phyloP scores from a whole-genome alignment of 1,284 basidiomycete genomes.

The Ceratobasidium theobromae region DNA sequence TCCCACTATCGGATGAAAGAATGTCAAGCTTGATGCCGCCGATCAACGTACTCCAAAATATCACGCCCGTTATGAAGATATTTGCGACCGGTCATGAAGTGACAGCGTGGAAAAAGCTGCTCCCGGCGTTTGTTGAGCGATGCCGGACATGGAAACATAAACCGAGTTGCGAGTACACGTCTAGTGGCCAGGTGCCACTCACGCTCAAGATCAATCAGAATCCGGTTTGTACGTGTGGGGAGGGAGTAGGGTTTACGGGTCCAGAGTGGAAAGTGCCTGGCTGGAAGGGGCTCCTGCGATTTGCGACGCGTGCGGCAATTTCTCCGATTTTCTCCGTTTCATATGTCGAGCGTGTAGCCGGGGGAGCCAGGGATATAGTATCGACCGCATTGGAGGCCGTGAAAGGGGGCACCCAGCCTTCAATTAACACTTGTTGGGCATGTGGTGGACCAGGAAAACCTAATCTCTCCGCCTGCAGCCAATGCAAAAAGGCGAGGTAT shows the following conservation, averaged over 20 bases:
- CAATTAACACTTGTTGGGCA: neutral
- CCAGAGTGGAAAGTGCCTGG: neutral
- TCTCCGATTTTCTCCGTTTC: neutral
- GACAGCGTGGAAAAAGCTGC: slow-evolving; percentile 14
- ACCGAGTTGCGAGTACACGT: neutral
- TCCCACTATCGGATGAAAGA: slow-evolving; percentile 1
- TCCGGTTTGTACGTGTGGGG: slow-evolving; percentile 17
- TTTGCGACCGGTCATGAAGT: neutral
- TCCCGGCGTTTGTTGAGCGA: slow-evolving; percentile 22
- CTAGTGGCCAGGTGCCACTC: neutral
- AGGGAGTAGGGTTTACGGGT: neutral
- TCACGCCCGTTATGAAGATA: neutral
- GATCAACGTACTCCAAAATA: neutral
- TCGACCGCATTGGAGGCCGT: neutral
- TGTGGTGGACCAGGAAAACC: neutral
- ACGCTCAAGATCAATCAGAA: neutral
- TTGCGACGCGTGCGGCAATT: slow-evolving; percentile 12
- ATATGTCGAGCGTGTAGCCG: neutral
- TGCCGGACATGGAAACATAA: slow-evolving; percentile 19
- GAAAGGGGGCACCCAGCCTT: neutral
- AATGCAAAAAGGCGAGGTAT: slow-evolving; percentile 19
- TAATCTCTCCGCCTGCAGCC: neutral
- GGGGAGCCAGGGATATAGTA: neutral
- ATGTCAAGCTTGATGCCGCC: neutral
- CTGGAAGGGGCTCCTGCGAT: slow-evolving; percentile 3